Base-by-base conservation (phyloP, 2,329 filamentous ascomycete species). In the Diplocarpon mali region DNA sequence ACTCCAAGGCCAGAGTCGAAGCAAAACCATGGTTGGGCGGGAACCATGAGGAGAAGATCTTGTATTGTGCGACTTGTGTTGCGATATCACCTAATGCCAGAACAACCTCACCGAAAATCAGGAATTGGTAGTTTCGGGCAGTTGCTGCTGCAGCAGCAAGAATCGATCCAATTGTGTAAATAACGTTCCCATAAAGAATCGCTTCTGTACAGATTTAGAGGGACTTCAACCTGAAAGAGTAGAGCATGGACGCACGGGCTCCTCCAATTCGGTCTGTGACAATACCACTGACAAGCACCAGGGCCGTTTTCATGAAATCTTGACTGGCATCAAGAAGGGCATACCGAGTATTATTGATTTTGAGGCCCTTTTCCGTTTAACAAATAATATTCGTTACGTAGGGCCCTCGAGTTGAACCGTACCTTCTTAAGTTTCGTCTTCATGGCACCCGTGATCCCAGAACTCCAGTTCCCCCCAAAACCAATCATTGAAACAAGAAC, bases 41-140 rank as follows among this genome's bases (percentile, higher is more conserved):
- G 49, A 80, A 80, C 76, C 76, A 80, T 0, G 73, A 76, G 0
- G 73, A 77, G 53, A 80, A 80, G 49, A 80, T 71, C 48, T 79
- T 78, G 57, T 80, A 80, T 56, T 80, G 75, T 0, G 77, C 77
- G 27, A 79, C 68, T 52, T 80, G 76, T 0, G 77, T 80, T 0
- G 76, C 73, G 15, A 79, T 76, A 48, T 80, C 76, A n/a, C 76
- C 76, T 0, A 80, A 60, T 0, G 75, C 69, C 24, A 72, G 66
- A 11, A 80, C 60, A 1, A 80, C 63, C 30, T 69, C 62, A 1
- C 75, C 76, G 13, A 66, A 68, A 31, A 80, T 70, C 75, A 80
- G 79, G 57, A 80, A 74, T 14, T 69, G 68, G 60, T 72, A 80
- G 28, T 66, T 73, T 5, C 75, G 71, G 2, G 72, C 65, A 1